These are phyloP conservation scores for Chlamydomonas schloesseri DNA, from an alignment of 139 green algal genomes.

Conservation along the genomic window DNA sequence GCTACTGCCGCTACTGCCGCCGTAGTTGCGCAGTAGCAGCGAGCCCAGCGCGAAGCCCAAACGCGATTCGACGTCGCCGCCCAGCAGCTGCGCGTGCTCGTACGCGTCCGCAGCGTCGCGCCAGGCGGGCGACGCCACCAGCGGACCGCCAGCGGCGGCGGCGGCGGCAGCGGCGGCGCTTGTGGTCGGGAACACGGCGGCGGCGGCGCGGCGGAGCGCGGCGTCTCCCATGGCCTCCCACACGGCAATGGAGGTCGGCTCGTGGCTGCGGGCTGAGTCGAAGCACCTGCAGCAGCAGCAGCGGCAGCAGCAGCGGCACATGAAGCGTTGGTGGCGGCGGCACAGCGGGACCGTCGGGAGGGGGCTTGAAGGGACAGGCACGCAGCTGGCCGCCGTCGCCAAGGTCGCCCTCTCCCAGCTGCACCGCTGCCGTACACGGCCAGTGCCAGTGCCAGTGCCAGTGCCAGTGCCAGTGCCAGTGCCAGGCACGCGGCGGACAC, in stretches of 20 bases:
- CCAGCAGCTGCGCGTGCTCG: slow-evolving; percentile 70
- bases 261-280: slow-evolving; percentile 70
- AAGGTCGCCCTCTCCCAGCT: too few relatives aligned
- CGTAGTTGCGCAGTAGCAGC: background rate
- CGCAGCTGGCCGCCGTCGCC: too few relatives aligned
- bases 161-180: background rate
- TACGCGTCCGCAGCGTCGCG: slow-evolving; percentile 45
- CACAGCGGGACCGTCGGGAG: too few relatives aligned
- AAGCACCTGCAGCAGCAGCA: slow-evolving; percentile 55
- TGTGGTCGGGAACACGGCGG: too few relatives aligned
- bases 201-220: slow-evolving; percentile 42
- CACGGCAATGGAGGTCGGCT: slow-evolving; percentile 67
- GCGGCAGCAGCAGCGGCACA: background rate
- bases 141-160: background rate
- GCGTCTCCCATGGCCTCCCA: slow-evolving; percentile 86
- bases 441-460: too few relatives aligned
- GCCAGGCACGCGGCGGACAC: too few relatives aligned
- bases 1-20: slow-evolving; percentile 22
- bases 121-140: background rate
- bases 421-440: too few relatives aligned
- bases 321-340: background rate
- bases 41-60: slow-evolving; percentile 21
- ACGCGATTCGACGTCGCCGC: slow-evolving; percentile 48
- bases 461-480: too few relatives aligned
- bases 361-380: too few relatives aligned